These are phyloP conservation scores for Verticillium longisporum DNA, from an alignment of 2,329 filamentous ascomycete species.

Conservation along the genomic window DNA sequence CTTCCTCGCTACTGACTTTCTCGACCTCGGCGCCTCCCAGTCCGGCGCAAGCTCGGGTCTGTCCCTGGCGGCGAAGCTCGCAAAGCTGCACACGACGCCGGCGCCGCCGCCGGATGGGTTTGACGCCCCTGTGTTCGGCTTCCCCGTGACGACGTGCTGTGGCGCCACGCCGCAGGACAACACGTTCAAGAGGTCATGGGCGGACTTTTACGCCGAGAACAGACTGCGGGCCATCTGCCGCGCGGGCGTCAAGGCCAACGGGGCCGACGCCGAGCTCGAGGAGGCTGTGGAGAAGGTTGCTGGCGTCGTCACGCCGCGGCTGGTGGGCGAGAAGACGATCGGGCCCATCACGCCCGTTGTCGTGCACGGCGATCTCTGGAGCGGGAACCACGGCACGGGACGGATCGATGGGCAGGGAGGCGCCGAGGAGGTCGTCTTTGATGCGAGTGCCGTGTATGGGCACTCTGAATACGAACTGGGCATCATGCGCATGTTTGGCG, in stretches of 20 bases:
- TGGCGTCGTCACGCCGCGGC: constrained; percentile 59
- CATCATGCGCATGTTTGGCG: constrained; percentile 96
- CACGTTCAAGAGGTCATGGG: constrained; percentile 65
- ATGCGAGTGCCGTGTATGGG: constrained; percentile 74
- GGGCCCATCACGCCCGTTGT: constrained; percentile 67
- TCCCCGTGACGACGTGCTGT: constrained; percentile 79
- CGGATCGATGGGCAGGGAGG: constrained; percentile 45
- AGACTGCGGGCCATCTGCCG: constrained; percentile 60
- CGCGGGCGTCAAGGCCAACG: constrained; percentile 53
- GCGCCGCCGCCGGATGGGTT: constrained; percentile 58
- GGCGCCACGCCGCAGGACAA: constrained; percentile 82
- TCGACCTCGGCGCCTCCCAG: constrained; percentile 51
- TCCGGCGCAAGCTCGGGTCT: constrained; percentile 35
- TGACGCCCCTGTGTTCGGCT: constrained; percentile 65
- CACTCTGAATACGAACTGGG: constrained; percentile 88
- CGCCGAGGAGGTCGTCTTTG: constrained; percentile 72
- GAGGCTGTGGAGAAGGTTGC: constrained; percentile 59
- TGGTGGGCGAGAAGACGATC: constrained; percentile 65
- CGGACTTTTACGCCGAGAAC: constrained; percentile 76
- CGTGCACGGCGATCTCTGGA: constrained; percentile 91
- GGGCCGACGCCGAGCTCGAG: constrained; percentile 54
- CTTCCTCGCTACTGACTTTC: constrained; percentile 72
- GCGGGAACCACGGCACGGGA: constrained; percentile 69
- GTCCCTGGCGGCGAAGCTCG: constrained; percentile 69
- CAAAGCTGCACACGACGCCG: constrained; percentile 68